Evolutionary conservation across 352 stramenopile species (phyloP).

Genomic region (Peronosclerospora sorghi): DNA sequence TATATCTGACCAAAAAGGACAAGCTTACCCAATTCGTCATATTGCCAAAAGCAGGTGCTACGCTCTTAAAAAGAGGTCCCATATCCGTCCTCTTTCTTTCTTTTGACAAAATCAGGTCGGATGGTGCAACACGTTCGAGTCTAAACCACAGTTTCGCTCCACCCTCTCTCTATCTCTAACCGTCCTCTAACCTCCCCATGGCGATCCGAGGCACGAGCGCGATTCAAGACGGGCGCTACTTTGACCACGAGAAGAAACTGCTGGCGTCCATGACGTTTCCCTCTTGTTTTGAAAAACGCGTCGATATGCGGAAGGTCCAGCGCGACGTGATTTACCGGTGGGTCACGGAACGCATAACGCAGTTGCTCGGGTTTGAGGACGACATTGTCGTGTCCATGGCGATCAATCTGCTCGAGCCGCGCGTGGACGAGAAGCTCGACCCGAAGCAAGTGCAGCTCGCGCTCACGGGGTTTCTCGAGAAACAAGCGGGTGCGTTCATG

Average conservation of each 20-base stretch:
- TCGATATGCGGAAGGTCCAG: conserved; percentile 86
- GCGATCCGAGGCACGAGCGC: conserved; percentile 32
- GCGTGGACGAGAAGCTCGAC: conserved; percentile 62
- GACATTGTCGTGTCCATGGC: conserved; percentile 85
- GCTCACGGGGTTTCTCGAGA: conserved; percentile 87
- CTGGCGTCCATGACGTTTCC: conserved; percentile 79
- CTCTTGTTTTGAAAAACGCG: conserved; percentile 58
- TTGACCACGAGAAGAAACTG: conserved; percentile 84
- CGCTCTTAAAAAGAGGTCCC: too few relatives aligned
- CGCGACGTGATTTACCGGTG: conserved; percentile 85
- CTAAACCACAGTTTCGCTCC: too few relatives aligned
- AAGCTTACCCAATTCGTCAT: too few relatives aligned
- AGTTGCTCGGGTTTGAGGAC: conserved; percentile 86
- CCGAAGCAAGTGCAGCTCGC: conserved; percentile 83
- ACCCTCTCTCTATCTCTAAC: too few relatives aligned
- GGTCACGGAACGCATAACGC: conserved; percentile 77
- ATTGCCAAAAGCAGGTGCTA: too few relatives aligned
- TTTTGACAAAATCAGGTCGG: too few relatives aligned
- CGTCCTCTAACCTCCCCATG: too few relatives aligned
- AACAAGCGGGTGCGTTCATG: conserved; percentile 73
- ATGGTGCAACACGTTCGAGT: too few relatives aligned
- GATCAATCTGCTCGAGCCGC: conserved; percentile 76
- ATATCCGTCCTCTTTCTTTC: too few relatives aligned
- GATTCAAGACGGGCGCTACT: conserved; percentile 75
- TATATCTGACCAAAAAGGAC: too few relatives aligned